Percentiles rank a stretch among this genome's conserved stretches.
Conservation (phyloP, 768 basidiomycete genomes). For the Amyloporia xantha region DNA sequence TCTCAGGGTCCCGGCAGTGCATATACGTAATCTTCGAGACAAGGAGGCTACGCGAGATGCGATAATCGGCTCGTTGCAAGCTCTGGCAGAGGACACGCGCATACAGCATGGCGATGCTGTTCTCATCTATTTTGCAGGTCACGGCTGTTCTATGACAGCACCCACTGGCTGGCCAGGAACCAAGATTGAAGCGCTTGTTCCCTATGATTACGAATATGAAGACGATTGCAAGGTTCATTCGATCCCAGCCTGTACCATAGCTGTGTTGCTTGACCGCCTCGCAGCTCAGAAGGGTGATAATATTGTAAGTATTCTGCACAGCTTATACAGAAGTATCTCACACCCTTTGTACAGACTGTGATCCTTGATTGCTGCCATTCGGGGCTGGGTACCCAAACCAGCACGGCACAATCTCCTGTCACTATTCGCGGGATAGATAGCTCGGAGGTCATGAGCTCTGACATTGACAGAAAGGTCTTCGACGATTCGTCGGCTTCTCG, state of each 20-base stretch:
- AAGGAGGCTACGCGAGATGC: conserved; percentile 28
- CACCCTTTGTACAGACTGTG: conserved; percentile 39
- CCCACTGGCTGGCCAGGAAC: conserved; percentile 26
- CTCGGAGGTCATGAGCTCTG: too few species aligned
- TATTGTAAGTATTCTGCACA: conserved; percentile 26
- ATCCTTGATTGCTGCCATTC: conserved; percentile 44
- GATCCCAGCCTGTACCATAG: conserved; percentile 40
- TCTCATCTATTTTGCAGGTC: conserved; percentile 40
- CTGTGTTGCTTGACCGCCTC: conserved; percentile 29
- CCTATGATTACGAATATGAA: conserved; percentile 27
- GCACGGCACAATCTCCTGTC: too few species aligned
- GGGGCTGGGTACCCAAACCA: conserved; percentile 30
- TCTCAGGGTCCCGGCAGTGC: conserved; percentile 25
- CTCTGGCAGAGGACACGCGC: conserved; percentile 16
- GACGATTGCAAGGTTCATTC: conserved; percentile 5
- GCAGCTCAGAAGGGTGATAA: conserved; percentile 36
- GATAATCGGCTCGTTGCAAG: conserved; percentile 28
- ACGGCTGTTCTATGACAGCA: conserved; percentile 31
- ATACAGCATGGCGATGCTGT: conserved; percentile 23
- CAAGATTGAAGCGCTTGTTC: conserved; percentile 31
- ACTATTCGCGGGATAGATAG: too few species aligned
- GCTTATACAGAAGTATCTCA: background rate
- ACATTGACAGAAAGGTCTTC: too few species aligned
- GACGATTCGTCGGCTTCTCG: too few species aligned
- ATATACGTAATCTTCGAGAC: conserved; percentile 35